Conservation (phyloP, 2,329 filamentous ascomycete genomes). For the Microdochium bolleyi region DNA sequence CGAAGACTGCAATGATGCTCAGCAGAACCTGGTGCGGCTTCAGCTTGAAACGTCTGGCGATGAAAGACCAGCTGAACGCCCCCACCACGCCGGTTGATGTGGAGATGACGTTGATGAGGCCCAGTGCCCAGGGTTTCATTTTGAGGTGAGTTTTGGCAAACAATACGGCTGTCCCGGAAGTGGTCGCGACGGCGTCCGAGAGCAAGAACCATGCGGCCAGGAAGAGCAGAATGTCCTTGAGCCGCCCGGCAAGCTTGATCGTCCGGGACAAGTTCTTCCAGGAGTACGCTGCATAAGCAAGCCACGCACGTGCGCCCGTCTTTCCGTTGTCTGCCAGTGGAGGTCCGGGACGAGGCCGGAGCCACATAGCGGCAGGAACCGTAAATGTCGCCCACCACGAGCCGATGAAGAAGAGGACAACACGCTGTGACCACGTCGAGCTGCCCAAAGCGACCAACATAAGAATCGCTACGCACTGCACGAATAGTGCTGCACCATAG, state of each 20-base stretch:
- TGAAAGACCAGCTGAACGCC: constrained; percentile 79
- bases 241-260: constrained; percentile 61
- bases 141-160: constrained; percentile 90
- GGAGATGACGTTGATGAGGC: constrained; percentile 88
- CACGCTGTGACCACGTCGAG: constrained; percentile 74
- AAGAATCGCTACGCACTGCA: constrained; percentile 75
- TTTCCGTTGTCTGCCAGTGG: constrained; percentile 49
- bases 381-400: constrained; percentile 92
- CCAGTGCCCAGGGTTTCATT: constrained; percentile 83
- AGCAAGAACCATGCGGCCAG: constrained; percentile 89
- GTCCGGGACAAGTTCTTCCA: constrained; percentile 85
- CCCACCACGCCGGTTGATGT: constrained; percentile 78
- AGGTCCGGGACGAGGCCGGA: constrained; percentile 82
- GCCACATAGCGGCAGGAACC: constrained; percentile 78
- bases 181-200: constrained; percentile 89
- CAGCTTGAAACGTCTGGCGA: constrained; percentile 63
- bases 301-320: constrained; percentile 39
- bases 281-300: constrained; percentile 70
- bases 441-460: constrained; percentile 67
- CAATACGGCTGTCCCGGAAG: constrained; percentile 86
- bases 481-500: constrained; percentile 76
- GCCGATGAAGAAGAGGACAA: constrained; percentile 82
- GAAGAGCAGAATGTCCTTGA: constrained; percentile 70
- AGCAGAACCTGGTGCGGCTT: constrained; percentile 82
- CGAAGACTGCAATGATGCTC: constrained; percentile 83